Evolutionary conservation across 371 early-diverging fungal species (phyloP).

Genomic region (Entomophthora muscae): DNA sequence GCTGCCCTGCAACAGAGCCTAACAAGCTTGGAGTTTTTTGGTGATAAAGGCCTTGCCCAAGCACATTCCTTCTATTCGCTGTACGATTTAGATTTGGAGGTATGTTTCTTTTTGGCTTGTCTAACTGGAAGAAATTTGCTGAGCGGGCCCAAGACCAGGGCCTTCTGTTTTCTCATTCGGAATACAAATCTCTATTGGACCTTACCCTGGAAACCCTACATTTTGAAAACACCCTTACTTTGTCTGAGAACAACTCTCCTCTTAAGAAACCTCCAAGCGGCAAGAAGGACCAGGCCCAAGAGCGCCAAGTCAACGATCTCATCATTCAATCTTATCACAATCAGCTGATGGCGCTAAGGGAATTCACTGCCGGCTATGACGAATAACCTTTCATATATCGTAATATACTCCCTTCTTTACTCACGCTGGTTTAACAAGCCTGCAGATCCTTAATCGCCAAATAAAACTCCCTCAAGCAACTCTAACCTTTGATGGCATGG

Average conservation of each 20-base stretch:
- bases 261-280: background rate
- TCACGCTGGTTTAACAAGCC: no score
- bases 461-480: no score
- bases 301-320: background rate
- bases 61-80: conserved; percentile 58
- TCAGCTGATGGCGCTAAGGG: background rate
- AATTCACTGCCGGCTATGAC: background rate
- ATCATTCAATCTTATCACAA: conserved; percentile 3
- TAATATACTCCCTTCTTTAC: no score
- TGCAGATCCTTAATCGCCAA: no score
- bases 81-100: conserved; percentile 35
- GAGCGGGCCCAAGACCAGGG: background rate
- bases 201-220: background rate
- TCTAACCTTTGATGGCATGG: no score
- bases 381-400: background rate
- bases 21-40: conserved; percentile 47
- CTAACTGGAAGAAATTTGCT: background rate
- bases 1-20: conserved; percentile 73
- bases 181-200: conserved; percentile 6
- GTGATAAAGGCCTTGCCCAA: conserved; percentile 48
- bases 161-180: background rate
- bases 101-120: conserved; percentile 11
- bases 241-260: background rate
- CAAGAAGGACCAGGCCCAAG: background rate
- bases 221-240: background rate